These are phyloP conservation scores for Aspergillus sp. DNA, from an alignment of 2,329 filamentous ascomycete genomes.

Conservation along the genomic window DNA sequence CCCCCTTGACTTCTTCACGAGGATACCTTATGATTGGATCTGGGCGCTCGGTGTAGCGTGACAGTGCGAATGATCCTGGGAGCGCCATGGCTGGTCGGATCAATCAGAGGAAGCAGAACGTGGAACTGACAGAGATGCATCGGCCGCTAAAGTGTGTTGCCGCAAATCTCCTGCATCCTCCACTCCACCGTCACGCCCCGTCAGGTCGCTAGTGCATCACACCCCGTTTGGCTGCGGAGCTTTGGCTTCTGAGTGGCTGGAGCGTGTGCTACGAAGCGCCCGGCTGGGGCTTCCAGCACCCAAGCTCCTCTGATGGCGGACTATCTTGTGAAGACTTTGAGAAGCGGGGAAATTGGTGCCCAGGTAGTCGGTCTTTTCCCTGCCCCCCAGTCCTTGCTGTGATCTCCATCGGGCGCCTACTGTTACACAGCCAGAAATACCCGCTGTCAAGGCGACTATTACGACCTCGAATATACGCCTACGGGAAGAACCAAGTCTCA, in stretches of 20 bases:
- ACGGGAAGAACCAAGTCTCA: no score
- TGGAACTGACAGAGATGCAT: constrained; percentile 12
- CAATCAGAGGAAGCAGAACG: constrained; percentile 17
- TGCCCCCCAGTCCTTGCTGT: not conserved
- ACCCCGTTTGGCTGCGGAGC: constrained; percentile 8
- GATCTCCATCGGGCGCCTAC: not conserved
- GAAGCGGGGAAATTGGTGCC: constrained; percentile 7
- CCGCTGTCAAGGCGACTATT: not conserved
- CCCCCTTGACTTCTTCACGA: constrained; percentile 22
- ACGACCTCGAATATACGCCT: not conserved
- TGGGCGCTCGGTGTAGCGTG: not conserved
- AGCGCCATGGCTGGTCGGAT: not conserved
- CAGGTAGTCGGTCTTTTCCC: not conserved
- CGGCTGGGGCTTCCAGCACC: constrained; percentile 12
- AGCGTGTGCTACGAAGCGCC: constrained; percentile 12
- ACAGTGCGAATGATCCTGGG: not conserved
- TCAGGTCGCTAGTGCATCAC: constrained; percentile 12
- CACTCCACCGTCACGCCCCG: constrained; percentile 22
- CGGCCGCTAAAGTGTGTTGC: constrained; percentile 23
- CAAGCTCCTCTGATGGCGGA: constrained; percentile 2
- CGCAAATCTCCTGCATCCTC: constrained; percentile 22
- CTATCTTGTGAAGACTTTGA: constrained; percentile 16
- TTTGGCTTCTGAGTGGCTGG: constrained; percentile 10
- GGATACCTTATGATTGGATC: constrained; percentile 15
- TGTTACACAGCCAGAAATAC: not conserved